Base-by-base conservation (phyloP, 176 grass and related monocot genomes). In the Carex pumila region DNA sequence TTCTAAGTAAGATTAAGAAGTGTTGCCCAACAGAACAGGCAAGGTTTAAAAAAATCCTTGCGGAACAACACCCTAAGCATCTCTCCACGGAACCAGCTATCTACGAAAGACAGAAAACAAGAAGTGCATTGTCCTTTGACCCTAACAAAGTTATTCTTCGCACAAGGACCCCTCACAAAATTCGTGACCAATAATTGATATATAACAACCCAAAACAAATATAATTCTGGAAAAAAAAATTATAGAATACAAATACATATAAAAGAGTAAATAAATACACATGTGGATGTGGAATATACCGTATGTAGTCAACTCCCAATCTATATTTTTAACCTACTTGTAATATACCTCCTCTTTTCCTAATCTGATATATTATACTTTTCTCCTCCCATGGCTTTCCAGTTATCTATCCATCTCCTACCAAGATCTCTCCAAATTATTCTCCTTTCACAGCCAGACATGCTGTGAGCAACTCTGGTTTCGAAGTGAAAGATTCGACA, bases 381-480 rank as follows among this genome's bases (percentile, higher is more conserved):
- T 52, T 80, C 29, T 59, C 31, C 31, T 61, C 32, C 47, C n/a
- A 57, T 78, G 15, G 22, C 15, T 50, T 50, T 11, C 7, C 43
- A 21, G 18, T 36, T 62, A 29, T 25, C 25, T 25, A 25, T 25
- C 34, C 3, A 36, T 47, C 4, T 45, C 15, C 7, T 82, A 63
- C 6, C 77, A 80, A 11, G 15, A 32, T 59, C 78, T 80, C 54
- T 80, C 56, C 53, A 31, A 80, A 18, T 5, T 49, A 10, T 13
- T 30, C 45, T 49, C 37, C 37, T 31, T 74, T 82, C 61, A 82
- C 67, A 92, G 47, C 30, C 41, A 81, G 25, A 94, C 86, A 43
- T 71, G 84, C 32, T 92, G 86, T 43, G 37, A 32, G 73, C 90
- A 94, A 75, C 30, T 90, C 86, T 92, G 90, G 67, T 85, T 75